Conservation (phyloP, 2,329 filamentous ascomycete species). For the Hymenoscyphus fructigenus region DNA sequence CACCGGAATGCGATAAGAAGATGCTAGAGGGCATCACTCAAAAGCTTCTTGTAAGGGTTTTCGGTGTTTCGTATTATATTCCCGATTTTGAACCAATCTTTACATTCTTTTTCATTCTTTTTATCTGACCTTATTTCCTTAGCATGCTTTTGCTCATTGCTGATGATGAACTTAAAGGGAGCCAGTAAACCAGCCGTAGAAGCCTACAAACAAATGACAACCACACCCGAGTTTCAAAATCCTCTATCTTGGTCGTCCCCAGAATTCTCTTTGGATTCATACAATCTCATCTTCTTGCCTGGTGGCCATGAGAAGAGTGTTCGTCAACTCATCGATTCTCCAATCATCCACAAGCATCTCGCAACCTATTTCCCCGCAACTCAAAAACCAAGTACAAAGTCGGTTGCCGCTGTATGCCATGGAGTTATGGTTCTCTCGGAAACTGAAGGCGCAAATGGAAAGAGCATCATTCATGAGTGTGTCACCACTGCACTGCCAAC, state of each 20-base stretch:
- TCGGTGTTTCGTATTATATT: slow-evolving; percentile 5
- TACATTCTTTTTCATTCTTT: neutral
- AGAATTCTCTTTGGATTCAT: slow-evolving; percentile 45
- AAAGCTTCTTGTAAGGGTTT: slow-evolving; percentile 46
- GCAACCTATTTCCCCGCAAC: slow-evolving; percentile 49
- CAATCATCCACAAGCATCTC: slow-evolving; percentile 45
- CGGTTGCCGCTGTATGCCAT: slow-evolving; percentile 51
- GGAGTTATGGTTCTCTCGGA: slow-evolving; percentile 51
- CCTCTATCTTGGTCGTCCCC: slow-evolving; percentile 47
- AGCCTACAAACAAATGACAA: slow-evolving; percentile 46
- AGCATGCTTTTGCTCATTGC: neutral
- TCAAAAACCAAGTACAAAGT: slow-evolving; percentile 44
- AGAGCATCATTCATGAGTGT: slow-evolving; percentile 39
- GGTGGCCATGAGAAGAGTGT: slow-evolving; percentile 55
- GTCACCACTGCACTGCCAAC: slow-evolving; percentile 50
- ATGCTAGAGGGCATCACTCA: slow-evolving; percentile 51
- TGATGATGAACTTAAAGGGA: slow-evolving; percentile 37
- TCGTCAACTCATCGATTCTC: slow-evolving; percentile 50
- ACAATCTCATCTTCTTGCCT: slow-evolving; percentile 50
- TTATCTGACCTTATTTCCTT: neutral
- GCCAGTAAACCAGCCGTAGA: slow-evolving; percentile 43
- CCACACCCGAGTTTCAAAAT: slow-evolving; percentile 42
- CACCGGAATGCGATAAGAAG: slow-evolving; percentile 48
- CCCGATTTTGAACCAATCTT: neutral
- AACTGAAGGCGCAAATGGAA: slow-evolving; percentile 42